Base-by-base conservation (phyloP, 192 early-diverging fungal species). In the Coemansia sp. region DNA sequence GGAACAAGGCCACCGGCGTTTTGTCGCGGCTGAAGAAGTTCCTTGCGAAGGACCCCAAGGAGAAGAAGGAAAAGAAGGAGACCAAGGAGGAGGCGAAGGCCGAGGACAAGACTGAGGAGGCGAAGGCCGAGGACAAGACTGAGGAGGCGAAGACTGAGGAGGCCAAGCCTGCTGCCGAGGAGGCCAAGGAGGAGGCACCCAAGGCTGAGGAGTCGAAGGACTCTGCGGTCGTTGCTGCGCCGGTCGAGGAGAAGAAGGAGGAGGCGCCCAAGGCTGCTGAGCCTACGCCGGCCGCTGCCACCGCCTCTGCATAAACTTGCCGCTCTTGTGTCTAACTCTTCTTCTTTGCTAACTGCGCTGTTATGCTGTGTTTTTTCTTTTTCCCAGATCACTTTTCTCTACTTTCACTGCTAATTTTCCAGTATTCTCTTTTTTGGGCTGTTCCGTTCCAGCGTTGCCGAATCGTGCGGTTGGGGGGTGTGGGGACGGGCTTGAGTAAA, bases 251-350 rank as follows among this genome's bases (percentile, higher is more conserved):
- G 9, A 20, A 40, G 21, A 44, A 60, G 46, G 42, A 28, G 2
- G 59, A 47, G 20, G 56, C 22, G 21, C 48, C 69, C 31, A 42
- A 62, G 15, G 53, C 57, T 21, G 46, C 54, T 47, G 71, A 66
- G 55, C 60, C 71, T 28, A 31, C 54, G 22, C 50, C 59, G 15
- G 71, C 50, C 50, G 59, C 69, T 22, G 68, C 68, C 48, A 71
- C 71, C 59, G 77, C 77, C 49, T 71, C 77, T 58, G 77, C 77
- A 53, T 80, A 80, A 77, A 50, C 53, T 63, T 67, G 53, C 48
- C 51, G 58, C 42, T 64, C 40, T 55, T 56, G 60, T 36, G 60
- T 58, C 26, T 54, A 40, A 53, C 23, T 37, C 57, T 22, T 31
- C 28, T 31, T 31, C 28, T 31, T 31, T 31, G 28, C 28, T 31